A percentile compares a stretch with the other conserved stretches of the same genome.
These are phyloP conservation scores for Albizia julibrissin DNA, from an alignment of 306 rosid genomes.

Conservation along the genomic window DNA sequence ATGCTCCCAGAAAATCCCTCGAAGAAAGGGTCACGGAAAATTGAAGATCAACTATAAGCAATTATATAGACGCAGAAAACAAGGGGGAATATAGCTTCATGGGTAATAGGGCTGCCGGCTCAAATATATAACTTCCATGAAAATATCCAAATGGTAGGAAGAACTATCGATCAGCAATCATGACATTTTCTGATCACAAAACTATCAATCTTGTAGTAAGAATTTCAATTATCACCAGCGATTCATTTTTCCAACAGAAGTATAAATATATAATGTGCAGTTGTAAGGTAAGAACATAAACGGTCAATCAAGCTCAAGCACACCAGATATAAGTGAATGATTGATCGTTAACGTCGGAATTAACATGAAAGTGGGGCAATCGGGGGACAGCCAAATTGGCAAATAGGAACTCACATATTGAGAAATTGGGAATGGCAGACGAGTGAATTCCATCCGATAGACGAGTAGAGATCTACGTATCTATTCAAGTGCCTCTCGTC, in stretches of 20 bases:
- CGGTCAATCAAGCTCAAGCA: background rate
- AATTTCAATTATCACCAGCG: background rate
- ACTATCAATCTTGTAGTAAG: background rate
- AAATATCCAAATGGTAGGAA: background rate
- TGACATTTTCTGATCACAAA: background rate
- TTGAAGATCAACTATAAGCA: constrained; percentile 2
- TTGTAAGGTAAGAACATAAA: background rate
- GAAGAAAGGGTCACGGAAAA: background rate
- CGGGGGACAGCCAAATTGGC: background rate
- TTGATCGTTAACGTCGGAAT: background rate
- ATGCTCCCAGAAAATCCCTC: constrained; percentile 9
- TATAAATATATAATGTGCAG: background rate
- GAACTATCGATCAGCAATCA: background rate
- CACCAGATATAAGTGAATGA: background rate
- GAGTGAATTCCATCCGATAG: constrained; percentile 69
- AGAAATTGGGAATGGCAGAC: constrained; percentile 67
- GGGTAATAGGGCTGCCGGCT: background rate
- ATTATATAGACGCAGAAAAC: background rate
- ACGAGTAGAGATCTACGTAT: constrained; percentile 60
- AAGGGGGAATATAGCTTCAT: background rate
- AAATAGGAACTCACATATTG: constrained; percentile 53
- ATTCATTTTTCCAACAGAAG: background rate
- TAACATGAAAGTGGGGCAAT: background rate
- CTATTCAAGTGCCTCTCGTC: constrained; percentile 58
- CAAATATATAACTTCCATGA: background rate